Evolutionary conservation across 2,329 filamentous ascomycete genomes (phyloP).

Genomic region (Lasiodiplodia gonubiensis): DNA sequence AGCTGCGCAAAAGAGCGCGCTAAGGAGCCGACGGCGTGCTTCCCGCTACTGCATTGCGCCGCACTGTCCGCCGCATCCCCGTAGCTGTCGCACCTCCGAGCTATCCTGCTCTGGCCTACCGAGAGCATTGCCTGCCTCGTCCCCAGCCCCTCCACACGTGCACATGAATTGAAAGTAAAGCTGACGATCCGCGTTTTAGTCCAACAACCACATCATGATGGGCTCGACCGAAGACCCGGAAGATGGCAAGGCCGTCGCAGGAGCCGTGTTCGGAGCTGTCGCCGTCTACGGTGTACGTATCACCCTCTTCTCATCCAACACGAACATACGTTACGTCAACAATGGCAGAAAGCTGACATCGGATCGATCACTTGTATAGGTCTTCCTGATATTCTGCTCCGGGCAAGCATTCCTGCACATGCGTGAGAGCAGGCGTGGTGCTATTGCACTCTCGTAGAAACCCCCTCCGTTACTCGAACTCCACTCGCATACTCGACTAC

Average conservation of each 20-base stretch:
- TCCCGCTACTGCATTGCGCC: background rate
- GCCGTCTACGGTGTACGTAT: slow-evolving; percentile 82
- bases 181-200: slow-evolving; percentile 46
- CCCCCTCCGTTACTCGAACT: background rate
- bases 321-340: background rate
- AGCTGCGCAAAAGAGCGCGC: background rate
- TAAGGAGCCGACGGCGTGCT: background rate
- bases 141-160: background rate
- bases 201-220: slow-evolving; percentile 81
- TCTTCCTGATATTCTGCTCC: slow-evolving; percentile 89
- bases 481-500: background rate
- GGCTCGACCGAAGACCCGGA: slow-evolving; percentile 73
- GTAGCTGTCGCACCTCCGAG: background rate
- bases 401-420: slow-evolving; percentile 86
- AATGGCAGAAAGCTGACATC: background rate
- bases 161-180: background rate
- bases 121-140: background rate
- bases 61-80: background rate
- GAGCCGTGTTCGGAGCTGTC: slow-evolving; percentile 85
- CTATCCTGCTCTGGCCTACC: background rate
- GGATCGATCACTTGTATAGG: slow-evolving; percentile 56
- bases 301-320: background rate
- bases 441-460: slow-evolving; percentile 71
- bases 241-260: slow-evolving; percentile 78
- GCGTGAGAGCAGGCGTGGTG: slow-evolving; percentile 80